Base-by-base conservation (phyloP, 1,139 yeast genomes). In the Protomyces gravidus region DNA sequence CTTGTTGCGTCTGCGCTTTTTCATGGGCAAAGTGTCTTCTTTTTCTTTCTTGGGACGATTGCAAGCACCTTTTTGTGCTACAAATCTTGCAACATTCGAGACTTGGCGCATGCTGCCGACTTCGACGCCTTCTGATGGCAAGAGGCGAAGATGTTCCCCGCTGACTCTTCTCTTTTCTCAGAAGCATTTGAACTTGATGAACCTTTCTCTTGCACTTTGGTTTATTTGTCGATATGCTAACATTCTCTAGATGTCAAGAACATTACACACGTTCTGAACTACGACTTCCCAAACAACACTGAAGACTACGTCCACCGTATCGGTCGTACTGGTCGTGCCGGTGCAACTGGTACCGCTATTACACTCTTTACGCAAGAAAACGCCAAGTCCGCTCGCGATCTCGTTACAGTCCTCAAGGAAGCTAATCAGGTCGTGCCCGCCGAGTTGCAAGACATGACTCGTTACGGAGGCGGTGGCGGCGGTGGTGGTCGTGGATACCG, bases 281-380 rank as follows among this genome's bases (percentile, higher is more conserved):
- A 81, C 71, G 98, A 92, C 75, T 90, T 90, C 89, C 97, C 98
- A 70, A 89, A 89, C 76, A 92, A 90, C 78, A 87, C 89, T 72
- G 98, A 92, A 61, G 97, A 92, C 77, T 92, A 92, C 74, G 97
- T 92, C 63, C 95, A 86, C 75, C 82, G 95, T 75, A 86, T 86
- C 70, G 97, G 97, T 73, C 89, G 98, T 84, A 90, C 97, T 65
- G 98, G 98, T 74, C 89, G 98, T 83, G 98, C 97, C 67, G 97
- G 97, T 74, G 84, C 89, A 65, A 79, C 80, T 64, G 98, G 98
- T 80, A 89, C 95, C 65, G 97, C 98, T 63, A 83, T 90, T 67
- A 89, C 98, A 9, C 83, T 92, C 75, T 92, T 92, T 81, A 89
- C 97, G 62, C 87, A 84, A 66, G 90, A 80, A 66, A 88, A 89